phyloP scores from a whole-genome alignment of 1,284 basidiomycete species.

The Cutaneotrichosporon sp. region DNA sequence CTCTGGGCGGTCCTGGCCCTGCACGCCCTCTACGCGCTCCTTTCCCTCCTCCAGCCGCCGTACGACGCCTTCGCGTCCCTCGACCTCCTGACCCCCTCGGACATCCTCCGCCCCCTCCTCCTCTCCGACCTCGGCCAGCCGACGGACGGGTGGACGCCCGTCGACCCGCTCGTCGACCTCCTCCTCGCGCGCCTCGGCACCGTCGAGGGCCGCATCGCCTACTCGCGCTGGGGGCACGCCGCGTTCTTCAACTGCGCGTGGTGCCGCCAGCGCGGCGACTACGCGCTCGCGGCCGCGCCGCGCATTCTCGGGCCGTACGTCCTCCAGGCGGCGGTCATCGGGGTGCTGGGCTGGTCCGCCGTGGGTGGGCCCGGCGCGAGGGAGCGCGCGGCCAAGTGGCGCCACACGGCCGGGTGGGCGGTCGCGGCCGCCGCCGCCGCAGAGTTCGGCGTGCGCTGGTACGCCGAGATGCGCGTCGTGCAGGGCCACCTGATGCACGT shows the following conservation, averaged over 20 bases:
- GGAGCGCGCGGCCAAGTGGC: conserved; percentile 27
- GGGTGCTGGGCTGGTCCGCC: conserved; percentile 25
- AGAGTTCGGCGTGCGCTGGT: conserved; percentile 27
- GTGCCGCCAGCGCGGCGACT: conserved; percentile 36
- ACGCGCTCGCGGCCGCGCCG: conserved; percentile 31
- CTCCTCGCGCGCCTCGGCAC: conserved; percentile 32
- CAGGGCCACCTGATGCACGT: conserved; percentile 41
- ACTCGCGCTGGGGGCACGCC: conserved; percentile 41
- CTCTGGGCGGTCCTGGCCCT: background rate
- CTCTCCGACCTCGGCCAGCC: conserved; percentile 2
- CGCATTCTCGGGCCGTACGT: conserved; percentile 32
- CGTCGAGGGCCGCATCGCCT: conserved; percentile 34
- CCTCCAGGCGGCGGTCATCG: conserved; percentile 29
- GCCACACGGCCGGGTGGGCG: conserved; percentile 24
- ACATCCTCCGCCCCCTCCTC: conserved; percentile 25
- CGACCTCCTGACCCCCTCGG: conserved; percentile 24
- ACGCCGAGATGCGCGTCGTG: conserved; percentile 29
- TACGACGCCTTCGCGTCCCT: conserved; percentile 38
- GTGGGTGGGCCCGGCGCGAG: conserved; percentile 23
- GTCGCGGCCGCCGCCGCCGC: conserved; percentile 19
- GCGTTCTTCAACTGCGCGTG: conserved; percentile 36
- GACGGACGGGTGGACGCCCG: background rate
- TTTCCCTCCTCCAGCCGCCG: conserved; percentile 21
- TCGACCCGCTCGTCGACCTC: conserved; percentile 24
- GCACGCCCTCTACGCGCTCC: background rate